These are phyloP conservation scores for Aspergillus alliaceus DNA, from an alignment of 2,329 filamentous ascomycete genomes.

Conservation along the genomic window DNA sequence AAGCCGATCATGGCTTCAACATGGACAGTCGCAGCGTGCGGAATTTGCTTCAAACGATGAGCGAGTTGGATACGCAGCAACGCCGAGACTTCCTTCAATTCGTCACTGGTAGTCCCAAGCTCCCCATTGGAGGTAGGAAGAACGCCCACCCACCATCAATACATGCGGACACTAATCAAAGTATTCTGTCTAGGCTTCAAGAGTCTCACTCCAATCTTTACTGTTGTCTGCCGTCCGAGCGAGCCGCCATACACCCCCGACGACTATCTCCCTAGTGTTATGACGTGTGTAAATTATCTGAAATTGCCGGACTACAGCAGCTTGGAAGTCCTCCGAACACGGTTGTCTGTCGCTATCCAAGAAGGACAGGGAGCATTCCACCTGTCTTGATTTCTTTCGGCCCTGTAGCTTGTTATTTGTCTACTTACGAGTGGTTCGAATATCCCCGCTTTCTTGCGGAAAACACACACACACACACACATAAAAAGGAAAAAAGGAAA, in stretches of 20 bases:
- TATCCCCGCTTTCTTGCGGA: not conserved
- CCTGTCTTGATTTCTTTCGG: constrained; percentile 61
- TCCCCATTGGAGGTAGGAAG: constrained; percentile 87
- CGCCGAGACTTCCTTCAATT: constrained; percentile 96
- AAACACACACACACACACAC: too few relatives aligned
- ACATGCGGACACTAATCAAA: constrained; percentile 31
- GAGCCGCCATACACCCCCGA: constrained; percentile 91
- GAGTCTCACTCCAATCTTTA: constrained; percentile 95
- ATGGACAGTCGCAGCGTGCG: constrained; percentile 96
- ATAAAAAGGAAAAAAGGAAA: not conserved
- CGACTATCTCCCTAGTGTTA: constrained; percentile 98
- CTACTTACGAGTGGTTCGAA: not conserved
- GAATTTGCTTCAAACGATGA: constrained; percentile 93
- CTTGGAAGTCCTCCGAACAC: constrained; percentile 72
- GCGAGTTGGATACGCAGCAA: constrained; percentile 70
- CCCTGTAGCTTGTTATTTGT: constrained; percentile 1
- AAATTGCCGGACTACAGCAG: constrained; percentile 93
- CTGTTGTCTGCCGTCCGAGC: constrained; percentile 97
- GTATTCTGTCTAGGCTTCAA: constrained; percentile 77
- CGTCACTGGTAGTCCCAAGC: constrained; percentile 94
- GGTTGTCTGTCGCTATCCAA: constrained; percentile 80
- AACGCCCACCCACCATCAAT: not conserved
- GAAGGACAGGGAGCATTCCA: constrained; percentile 99
- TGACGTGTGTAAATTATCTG: constrained; percentile 99
- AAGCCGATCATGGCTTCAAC: constrained; percentile 97